Percentiles rank a stretch among this genome's conserved stretches.
phyloP scores from a whole-genome alignment of 208 protist species.

The Naegleria lovaniensis region DNA sequence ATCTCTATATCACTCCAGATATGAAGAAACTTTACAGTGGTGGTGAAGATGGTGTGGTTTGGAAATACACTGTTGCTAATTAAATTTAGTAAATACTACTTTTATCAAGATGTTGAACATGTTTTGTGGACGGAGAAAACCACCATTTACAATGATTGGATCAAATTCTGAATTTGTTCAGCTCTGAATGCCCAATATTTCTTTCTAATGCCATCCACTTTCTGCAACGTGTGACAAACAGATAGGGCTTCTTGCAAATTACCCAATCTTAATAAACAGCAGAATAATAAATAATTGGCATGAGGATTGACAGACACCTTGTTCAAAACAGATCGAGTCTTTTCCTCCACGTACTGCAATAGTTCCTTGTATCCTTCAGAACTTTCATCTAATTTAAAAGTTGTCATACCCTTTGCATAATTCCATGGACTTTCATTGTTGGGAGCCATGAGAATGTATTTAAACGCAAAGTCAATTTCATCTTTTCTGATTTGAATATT shows the following conservation, averaged over 20 bases:
- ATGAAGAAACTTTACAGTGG: not conserved
- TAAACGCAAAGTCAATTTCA: slow-evolving; percentile 46
- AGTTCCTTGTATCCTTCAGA: not conserved
- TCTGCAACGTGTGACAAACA: not conserved
- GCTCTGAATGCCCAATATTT: not conserved
- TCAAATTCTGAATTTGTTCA: not conserved
- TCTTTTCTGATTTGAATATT: slow-evolving; percentile 25
- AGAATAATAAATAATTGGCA: not conserved
- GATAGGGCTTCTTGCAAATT: not conserved
- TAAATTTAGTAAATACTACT: not conserved
- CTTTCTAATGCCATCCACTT: not conserved
- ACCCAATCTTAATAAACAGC: not conserved
- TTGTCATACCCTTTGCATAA: slow-evolving; percentile 23
- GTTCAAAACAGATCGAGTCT: not conserved
- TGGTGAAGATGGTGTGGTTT: slow-evolving; percentile 3
- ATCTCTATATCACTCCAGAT: not conserved
- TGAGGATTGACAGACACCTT: not conserved
- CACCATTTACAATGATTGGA: not conserved
- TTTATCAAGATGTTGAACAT: too few relatives aligned
- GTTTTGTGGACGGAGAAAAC: too few relatives aligned
- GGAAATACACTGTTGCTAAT: not conserved
- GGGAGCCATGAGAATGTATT: slow-evolving; percentile 39
- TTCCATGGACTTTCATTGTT: slow-evolving; percentile 52
- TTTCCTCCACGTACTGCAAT: not conserved
- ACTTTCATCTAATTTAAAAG: not conserved